Evolutionary conservation across 371 early-diverging fungal species (phyloP), one percentile per base, ranked within the genome.

Genomic region (Rhizomucor pusillus): DNA sequence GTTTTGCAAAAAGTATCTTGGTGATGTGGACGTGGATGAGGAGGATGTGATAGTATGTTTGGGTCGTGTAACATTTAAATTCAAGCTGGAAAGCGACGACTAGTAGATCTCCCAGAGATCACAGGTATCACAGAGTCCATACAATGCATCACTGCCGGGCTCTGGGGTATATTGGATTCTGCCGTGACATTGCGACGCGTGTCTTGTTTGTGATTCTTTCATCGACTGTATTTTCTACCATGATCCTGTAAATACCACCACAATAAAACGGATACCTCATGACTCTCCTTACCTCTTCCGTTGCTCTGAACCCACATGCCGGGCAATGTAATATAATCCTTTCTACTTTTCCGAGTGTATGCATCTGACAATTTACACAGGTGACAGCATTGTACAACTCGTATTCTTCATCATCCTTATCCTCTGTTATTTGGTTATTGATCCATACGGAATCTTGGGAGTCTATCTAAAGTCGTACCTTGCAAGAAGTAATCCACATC

Each of bases 61-160:
- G 24, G 56, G 56, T 12, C 45, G 39, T 3, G 41, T 56, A 37
- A 4, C 25, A 18, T 23, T 56, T 18, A 49, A 34, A 14, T 11
- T 48, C 19, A 14, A 14, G 19, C 12, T 41, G 41, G 41, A 41
- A 4, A 11, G 12, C 3, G 41, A 11, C 41, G 11, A 11, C 41
- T 44, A 56, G 36, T 47, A 56, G 34, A 56, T 40, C 20, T 48
- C 50, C 57, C 44, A 34, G 10, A 43, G 33, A 33, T 56, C 57
- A 18, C 57, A 56, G 12, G 45, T 49, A 44, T 56, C 44, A 43
- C 57, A 56, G 7, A 56, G 22, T 9, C 57, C 57, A 33, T 40
- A 40, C 16, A 56, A 43, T n/a, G 57, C 49, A 43, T 56, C 50
- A 16, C 44, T 49, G 14, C 49, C 57, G 48, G 57, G 57, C 43